phyloP scores from a whole-genome alignment of 2,329 filamentous ascomycete species.

The Hypomyces rosellus region DNA sequence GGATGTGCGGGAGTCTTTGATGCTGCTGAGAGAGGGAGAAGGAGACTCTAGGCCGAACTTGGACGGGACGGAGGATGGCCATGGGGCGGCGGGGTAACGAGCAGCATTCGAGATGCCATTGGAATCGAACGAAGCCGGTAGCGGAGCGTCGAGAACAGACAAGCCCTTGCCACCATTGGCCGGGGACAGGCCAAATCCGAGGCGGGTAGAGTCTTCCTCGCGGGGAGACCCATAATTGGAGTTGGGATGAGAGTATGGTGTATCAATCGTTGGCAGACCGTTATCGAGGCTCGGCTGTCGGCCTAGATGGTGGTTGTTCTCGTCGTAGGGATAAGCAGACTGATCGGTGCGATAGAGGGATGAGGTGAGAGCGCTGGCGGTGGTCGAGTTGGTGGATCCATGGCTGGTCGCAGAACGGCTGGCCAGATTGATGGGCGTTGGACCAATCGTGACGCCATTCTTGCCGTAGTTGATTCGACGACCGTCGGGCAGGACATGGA shows the following conservation, averaged over 20 bases:
- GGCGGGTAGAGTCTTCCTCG: slow-evolving; percentile 52
- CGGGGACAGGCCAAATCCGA: slow-evolving; percentile 74
- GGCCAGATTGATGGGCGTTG: slow-evolving; percentile 52
- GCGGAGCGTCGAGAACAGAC: slow-evolving; percentile 87
- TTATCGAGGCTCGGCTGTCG: slow-evolving; percentile 50
- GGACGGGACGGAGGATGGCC: slow-evolving; percentile 86
- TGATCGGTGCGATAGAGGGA: slow-evolving; percentile 41
- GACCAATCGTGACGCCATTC: slow-evolving; percentile 60
- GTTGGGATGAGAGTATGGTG: slow-evolving; percentile 48
- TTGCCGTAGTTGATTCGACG: slow-evolving; percentile 79
- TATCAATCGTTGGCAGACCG: slow-evolving; percentile 52
- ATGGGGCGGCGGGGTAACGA: slow-evolving; percentile 68
- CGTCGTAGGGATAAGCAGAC: slow-evolving; percentile 35
- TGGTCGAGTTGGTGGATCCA: slow-evolving; percentile 50
- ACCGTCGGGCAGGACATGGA: slow-evolving; percentile 91
- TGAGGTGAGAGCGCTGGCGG: slow-evolving; percentile 60
- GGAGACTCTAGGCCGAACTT: slow-evolving; percentile 87
- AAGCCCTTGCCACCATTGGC: slow-evolving; percentile 61
- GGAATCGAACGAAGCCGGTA: slow-evolving; percentile 93
- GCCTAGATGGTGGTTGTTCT: slow-evolving; percentile 35
- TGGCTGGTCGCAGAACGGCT: slow-evolving; percentile 53
- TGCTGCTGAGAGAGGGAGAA: slow-evolving; percentile 62
- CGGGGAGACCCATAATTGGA: slow-evolving; percentile 77
- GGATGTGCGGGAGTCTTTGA: slow-evolving; percentile 54
- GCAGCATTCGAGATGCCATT: slow-evolving; percentile 91